Base-by-base conservation (phyloP, 805 yeast genomes). In the Metschnikowia similis region DNA sequence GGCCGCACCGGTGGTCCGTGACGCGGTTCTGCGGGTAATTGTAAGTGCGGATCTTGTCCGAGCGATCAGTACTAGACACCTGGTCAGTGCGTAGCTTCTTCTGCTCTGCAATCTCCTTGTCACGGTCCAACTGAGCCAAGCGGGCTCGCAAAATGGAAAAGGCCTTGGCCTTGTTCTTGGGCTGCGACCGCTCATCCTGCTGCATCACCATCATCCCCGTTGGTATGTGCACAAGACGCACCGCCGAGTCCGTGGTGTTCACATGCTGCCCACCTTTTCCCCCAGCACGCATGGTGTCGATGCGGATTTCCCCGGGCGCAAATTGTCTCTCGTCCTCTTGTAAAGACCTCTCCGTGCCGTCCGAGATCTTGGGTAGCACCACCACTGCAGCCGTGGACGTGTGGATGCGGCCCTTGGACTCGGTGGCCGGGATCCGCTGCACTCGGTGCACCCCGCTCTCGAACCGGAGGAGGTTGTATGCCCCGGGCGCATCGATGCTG, bases 211-310 rank as follows among this genome's bases (percentile, higher is more conserved):
- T 83, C 36, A 89, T 83, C 2, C 97, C 97, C 0, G 96, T 83
- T 4, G 98, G 97, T 13, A 87, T 73, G 69, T 94, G 99, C 1
- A 92, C 89, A 28, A 94, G 71, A 59, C 99, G 77, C 11, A 94
- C 98, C 0, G 99, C 99, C 1, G 97, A 89, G 63, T 92, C 98
- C 0, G 98, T 94, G 11, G 96, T 92, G 64, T 92, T 92, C 35
- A 92, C 99, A 63, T 92, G 98, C 71, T 92, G 99, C 0, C 99
- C 99, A 49, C 99, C 99, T 55, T 94, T 86, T 3, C 99, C 99
- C 49, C 96, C 83, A 0, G 98, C 89, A 57, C 99, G 77, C 96
- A 92, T 94, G n/a, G 94, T 90, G 64, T 94, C 99, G 4, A 94
- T 83, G 49, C 97, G 77, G 21, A 94, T 83, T 60, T 94, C 99